Conservation (phyloP, 108 stramenopile genomes). For the Cyclotella kingstonii region DNA sequence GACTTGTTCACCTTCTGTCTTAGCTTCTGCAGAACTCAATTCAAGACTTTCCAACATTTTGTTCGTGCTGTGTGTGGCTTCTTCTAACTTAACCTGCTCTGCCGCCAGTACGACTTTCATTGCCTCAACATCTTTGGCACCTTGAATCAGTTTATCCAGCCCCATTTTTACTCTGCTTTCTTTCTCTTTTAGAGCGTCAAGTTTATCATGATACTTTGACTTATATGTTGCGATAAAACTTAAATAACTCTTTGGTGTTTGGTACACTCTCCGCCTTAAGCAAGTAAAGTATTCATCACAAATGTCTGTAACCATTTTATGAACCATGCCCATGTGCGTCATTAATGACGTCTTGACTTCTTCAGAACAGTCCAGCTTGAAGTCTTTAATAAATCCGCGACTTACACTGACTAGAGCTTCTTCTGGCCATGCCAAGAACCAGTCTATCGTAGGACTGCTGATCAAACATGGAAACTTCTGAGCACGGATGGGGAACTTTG, state of each 20-base stretch:
- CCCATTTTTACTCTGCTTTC: slow-evolving; percentile 82
- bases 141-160: slow-evolving; percentile 85
- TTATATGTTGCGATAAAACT: slow-evolving; percentile 87
- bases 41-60: slow-evolving; percentile 83
- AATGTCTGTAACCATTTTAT: slow-evolving; percentile 77
- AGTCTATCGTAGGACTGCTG: slow-evolving; percentile 85
- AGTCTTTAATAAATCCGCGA: slow-evolving; percentile 76
- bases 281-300: slow-evolving; percentile 87
- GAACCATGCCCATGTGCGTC: slow-evolving; percentile 88
- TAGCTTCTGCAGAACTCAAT: slow-evolving; percentile 78
- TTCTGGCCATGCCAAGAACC: slow-evolving; percentile 92
- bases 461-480: slow-evolving; percentile 89
- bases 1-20: slow-evolving; percentile 84
- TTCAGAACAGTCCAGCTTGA: slow-evolving; percentile 65
- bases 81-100: slow-evolving; percentile 84
- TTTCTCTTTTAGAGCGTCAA: slow-evolving; percentile 80
- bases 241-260: slow-evolving; percentile 90
- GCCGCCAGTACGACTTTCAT: slow-evolving; percentile 83
- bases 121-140: slow-evolving; percentile 85
- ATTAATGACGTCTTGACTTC: slow-evolving; percentile 71
- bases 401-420: slow-evolving; percentile 86
- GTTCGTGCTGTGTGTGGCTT: slow-evolving; percentile 80
- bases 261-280: slow-evolving; percentile 84
- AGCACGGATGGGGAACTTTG: slow-evolving; percentile 83
- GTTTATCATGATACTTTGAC: slow-evolving; percentile 70